Percentiles rank a stretch among this genome's conserved stretches.
phyloP scores from a whole-genome alignment of 768 basidiomycete species.

The Lentinula aciculospora region DNA sequence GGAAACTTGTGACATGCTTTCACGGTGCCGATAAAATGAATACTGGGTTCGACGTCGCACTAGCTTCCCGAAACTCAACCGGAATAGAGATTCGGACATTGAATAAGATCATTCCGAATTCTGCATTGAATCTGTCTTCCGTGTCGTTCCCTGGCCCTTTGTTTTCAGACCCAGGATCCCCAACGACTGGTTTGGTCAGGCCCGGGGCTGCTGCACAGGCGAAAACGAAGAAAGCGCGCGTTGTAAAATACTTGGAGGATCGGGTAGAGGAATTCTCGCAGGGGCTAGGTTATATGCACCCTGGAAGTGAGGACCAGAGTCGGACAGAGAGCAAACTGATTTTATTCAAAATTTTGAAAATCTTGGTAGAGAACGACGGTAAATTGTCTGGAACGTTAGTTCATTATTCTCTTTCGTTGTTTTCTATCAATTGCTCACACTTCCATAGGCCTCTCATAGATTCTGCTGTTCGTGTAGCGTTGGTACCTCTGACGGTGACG shows the following conservation, averaged over 20 bases:
- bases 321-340: slow-evolving; percentile 72
- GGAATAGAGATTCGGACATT: slow-evolving; percentile 64
- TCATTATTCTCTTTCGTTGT: background rate
- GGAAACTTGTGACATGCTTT: slow-evolving; percentile 85
- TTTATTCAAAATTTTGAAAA: slow-evolving; percentile 66
- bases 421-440: background rate
- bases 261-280: slow-evolving; percentile 72
- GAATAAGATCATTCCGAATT: slow-evolving; percentile 64
- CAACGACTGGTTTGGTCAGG: slow-evolving; percentile 64
- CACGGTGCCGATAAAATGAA: slow-evolving; percentile 61
- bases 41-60: slow-evolving; percentile 74
- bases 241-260: slow-evolving; percentile 72
- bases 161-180: slow-evolving; percentile 67
- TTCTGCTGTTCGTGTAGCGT: slow-evolving; percentile 62
- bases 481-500: slow-evolving; percentile 53
- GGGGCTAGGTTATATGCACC: slow-evolving; percentile 64
- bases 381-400: slow-evolving; percentile 80
- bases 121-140: slow-evolving; percentile 48
- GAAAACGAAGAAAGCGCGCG: slow-evolving; percentile 81
- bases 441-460: slow-evolving; percentile 56
- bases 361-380: slow-evolving; percentile 89
- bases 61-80: slow-evolving; percentile 66
- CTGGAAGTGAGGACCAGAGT: slow-evolving; percentile 44
- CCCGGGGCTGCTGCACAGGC: slow-evolving; percentile 55
- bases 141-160: slow-evolving; percentile 82